Evolutionary conservation across 164 flowering plant genomes (phyloP), one percentile per base, ranked within the genome.

Genomic region (Magnolia officinalis): DNA sequence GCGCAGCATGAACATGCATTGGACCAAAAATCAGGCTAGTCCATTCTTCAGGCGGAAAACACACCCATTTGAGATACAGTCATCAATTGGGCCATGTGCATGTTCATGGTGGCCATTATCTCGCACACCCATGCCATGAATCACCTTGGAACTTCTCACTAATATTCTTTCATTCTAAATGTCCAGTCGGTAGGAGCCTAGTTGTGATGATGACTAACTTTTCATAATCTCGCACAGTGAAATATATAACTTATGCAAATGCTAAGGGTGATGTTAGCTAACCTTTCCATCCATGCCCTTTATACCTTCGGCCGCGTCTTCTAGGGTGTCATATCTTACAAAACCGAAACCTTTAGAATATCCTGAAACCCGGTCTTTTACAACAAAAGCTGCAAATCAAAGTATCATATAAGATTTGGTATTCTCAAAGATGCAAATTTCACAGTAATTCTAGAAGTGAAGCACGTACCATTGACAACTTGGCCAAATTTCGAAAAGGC

Each of bases 241-340:
- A 37, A 14, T 29, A 1, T 68, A 68, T 24, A 37, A 37, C 21
- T 68, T 20, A 68, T 16, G 50, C 16, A 68, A 68, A 68, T 29
- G 49, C 14, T 2, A 29, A 68, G 50, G 50, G 8, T 68, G 71
- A 68, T 37, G 8, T 16, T 70, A 70, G 77, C 89, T 87, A 55
- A 93, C 96, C 90, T 90, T 87, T 63, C 97, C 98, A 87, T 93
- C 92, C 98, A 93, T 93, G 81, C 97, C 98, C 80, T 86, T 78
- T 78, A 89, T 89, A 10, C 94, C 99, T 74, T 88, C 83, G 19
- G 82, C 90, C 65, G 98, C 98, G 18, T 87, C 96, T 63, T 90
- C 91, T 68, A 89, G 1, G 20, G 92, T 85, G 31, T 86, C 89
- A 84, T 93, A 93, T 76, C 80, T 82, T 4, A 95, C 96, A 80